Conservation (phyloP, 345 rosid genomes). For the Euphorbia lathyris region DNA sequence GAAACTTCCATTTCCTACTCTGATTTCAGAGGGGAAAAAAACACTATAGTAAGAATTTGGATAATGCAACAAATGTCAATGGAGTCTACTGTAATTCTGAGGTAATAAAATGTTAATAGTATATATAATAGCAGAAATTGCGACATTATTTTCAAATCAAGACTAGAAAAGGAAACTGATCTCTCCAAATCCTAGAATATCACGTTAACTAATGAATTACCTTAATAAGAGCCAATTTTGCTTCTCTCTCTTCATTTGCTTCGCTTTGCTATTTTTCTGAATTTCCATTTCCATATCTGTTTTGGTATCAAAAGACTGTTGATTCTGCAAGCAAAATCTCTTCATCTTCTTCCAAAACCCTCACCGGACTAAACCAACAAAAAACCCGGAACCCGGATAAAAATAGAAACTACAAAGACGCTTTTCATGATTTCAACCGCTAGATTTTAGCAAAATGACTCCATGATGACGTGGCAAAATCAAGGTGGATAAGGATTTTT, state of each 20-base stretch:
- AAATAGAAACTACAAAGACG: neutral
- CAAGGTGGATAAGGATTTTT: no score
- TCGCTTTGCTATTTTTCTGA: conserved; percentile 14
- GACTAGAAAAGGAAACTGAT: neutral
- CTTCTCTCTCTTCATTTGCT: conserved; percentile 20
- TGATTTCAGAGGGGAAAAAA: conserved; percentile 1
- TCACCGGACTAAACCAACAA: neutral
- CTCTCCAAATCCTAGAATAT: neutral
- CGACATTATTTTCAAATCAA: neutral
- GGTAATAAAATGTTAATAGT: neutral
- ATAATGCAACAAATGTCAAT: neutral
- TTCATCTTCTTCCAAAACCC: conserved; percentile 5
- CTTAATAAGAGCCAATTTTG: conserved; percentile 1
- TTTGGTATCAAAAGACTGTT: neutral
- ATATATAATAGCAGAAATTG: neutral
- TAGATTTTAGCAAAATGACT: no score
- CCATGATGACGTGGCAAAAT: no score
- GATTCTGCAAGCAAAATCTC: neutral
- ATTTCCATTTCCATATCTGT: conserved; percentile 18
- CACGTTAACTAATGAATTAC: conserved; percentile 3
- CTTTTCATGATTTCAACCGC: no score
- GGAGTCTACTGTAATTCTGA: neutral
- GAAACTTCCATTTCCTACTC: neutral
- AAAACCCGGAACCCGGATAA: neutral
- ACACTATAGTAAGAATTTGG: no score